These are phyloP conservation scores for Plasmodium cynomolgi DNA, from an alignment of 169 alveolate species.

Conservation along the genomic window DNA sequence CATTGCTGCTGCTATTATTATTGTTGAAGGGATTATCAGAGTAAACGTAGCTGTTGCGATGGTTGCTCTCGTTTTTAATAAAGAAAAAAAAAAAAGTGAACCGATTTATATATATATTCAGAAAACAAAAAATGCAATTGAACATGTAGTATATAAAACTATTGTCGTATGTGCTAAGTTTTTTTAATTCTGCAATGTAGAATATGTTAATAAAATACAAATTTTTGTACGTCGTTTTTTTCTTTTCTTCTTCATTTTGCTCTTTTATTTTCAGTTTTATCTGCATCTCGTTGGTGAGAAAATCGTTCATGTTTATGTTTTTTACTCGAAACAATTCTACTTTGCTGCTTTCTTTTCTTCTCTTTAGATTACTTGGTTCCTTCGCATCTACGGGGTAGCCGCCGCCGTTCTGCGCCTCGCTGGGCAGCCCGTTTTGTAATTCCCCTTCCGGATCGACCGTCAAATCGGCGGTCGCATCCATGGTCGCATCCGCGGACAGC, in stretches of 20 bases:
- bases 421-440: not conserved
- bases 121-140: constrained; percentile 40
- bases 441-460: not conserved
- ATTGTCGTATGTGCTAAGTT: constrained; percentile 15
- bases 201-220: constrained; percentile 52
- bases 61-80: not conserved
- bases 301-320: constrained; percentile 39
- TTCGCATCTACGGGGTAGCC: not conserved
- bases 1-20: not conserved
- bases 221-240: constrained; percentile 33
- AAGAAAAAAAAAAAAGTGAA: constrained; percentile 27
- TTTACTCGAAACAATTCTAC: constrained; percentile 24
- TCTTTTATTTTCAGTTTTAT: constrained; percentile 8
- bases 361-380: not conserved
- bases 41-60: not conserved
- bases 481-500: not conserved
- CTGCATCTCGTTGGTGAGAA: constrained; percentile 1
- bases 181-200: constrained; percentile 38
- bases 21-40: not conserved
- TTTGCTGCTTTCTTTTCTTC: constrained; percentile 22
- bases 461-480: not conserved
- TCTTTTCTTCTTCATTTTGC: constrained; percentile 19
- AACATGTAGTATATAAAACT: constrained; percentile 33
- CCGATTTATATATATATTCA: constrained; percentile 39
- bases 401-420: not conserved